Conservation (phyloP, 78 protist genomes). For the Tieghemostelium lacteum region DNA sequence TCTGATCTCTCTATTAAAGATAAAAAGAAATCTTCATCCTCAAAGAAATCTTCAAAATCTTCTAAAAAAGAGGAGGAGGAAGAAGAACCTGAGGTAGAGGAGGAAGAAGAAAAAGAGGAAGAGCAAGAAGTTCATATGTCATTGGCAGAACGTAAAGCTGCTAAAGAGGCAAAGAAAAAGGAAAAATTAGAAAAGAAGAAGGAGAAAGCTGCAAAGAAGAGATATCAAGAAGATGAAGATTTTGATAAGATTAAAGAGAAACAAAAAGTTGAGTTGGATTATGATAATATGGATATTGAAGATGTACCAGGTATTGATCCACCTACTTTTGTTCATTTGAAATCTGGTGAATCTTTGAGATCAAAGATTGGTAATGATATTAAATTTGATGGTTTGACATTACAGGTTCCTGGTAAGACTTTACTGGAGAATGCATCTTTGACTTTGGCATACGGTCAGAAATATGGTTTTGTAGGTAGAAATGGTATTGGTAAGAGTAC, state of each 20-base stretch:
- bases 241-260: slow-evolving; percentile 34
- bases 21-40: slow-evolving; percentile 9
- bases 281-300: slow-evolving; percentile 57
- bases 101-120: slow-evolving; percentile 52
- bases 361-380: slow-evolving; percentile 73
- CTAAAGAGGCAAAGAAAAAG: slow-evolving; percentile 25
- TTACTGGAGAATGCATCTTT: slow-evolving; percentile 71
- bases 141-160: slow-evolving; percentile 58
- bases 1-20: slow-evolving; percentile 20
- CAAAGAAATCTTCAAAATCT: slow-evolving; percentile 5
- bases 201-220: slow-evolving; percentile 58
- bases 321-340: slow-evolving; percentile 74
- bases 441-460: slow-evolving; percentile 76
- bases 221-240: slow-evolving; percentile 42
- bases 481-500: slow-evolving; percentile 97
- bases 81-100: slow-evolving; percentile 51
- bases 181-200: slow-evolving; percentile 40
- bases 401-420: slow-evolving; percentile 81
- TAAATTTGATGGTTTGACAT: slow-evolving; percentile 68
- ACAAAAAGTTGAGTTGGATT: slow-evolving; percentile 43
- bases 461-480: slow-evolving; percentile 94
- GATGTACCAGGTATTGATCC: slow-evolving; percentile 66
- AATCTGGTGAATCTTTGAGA: slow-evolving; percentile 38
- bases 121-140: slow-evolving; percentile 47
- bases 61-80: background rate